A percentile compares a stretch with the other conserved stretches of the same genome.
Evolutionary conservation across 2,329 filamentous ascomycete genomes (phyloP).

Genomic region (Diplocarpon mali): DNA sequence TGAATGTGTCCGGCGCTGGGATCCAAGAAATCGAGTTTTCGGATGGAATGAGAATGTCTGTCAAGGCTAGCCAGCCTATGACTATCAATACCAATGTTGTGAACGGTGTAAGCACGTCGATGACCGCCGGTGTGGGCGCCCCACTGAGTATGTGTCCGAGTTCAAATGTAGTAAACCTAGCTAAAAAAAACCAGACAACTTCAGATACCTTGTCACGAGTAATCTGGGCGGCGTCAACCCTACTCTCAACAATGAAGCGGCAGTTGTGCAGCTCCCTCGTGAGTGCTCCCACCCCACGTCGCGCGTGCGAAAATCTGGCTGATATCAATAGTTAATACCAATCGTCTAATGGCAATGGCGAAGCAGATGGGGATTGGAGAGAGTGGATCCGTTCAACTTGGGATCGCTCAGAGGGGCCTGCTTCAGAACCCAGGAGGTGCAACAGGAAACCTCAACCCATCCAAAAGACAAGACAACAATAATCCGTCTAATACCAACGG

Average conservation of each 20-base stretch:
- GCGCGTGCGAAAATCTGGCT: not conserved
- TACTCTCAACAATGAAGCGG: constrained; percentile 10
- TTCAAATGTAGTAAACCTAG: too few relatives aligned
- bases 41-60: constrained; percentile 13
- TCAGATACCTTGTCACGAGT: constrained; percentile 10
- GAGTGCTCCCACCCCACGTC: constrained; percentile 4
- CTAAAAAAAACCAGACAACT: constrained; percentile 8
- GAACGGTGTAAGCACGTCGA: constrained; percentile 7
- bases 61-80: constrained; percentile 10
- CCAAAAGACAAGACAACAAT: not conserved
- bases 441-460: not conserved
- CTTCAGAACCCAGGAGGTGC: constrained; percentile 13
- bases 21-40: constrained; percentile 14
- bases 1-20: constrained; percentile 12
- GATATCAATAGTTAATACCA: not conserved
- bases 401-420: constrained; percentile 8
- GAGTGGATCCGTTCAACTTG: constrained; percentile 8
- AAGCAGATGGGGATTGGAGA: constrained; percentile 7
- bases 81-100: constrained; percentile 9
- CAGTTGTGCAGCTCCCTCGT: constrained; percentile 12
- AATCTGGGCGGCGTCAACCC: constrained; percentile 11
- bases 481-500: not conserved
- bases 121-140: constrained; percentile 3
- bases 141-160: constrained; percentile 9
- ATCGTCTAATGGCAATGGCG: constrained; percentile 9